Percentiles rank a stretch among this genome's conserved stretches.
These are phyloP conservation scores for Fusarium aywerte DNA, from an alignment of 2,329 filamentous ascomycete species.

Conservation along the genomic window DNA sequence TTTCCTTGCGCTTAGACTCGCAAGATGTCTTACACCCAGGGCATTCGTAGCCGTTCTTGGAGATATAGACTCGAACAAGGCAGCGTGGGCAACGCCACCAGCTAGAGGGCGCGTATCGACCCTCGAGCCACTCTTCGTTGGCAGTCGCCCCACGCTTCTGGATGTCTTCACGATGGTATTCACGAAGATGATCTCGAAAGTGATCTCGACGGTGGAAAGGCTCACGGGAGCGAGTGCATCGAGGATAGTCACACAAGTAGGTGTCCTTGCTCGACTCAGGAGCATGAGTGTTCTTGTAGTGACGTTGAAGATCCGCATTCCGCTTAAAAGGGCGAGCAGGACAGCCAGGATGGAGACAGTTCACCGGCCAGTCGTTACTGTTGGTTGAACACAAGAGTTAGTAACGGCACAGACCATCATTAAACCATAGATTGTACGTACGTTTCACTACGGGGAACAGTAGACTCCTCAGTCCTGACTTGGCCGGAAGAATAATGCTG, in stretches of 20 bases:
- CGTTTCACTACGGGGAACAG: constrained; percentile 25
- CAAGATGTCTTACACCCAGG: constrained; percentile 58
- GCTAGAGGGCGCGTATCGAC: constrained; percentile 51
- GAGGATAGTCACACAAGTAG: constrained; percentile 63
- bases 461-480: constrained; percentile 1
- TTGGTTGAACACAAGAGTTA: constrained; percentile 21
- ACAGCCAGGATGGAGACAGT: constrained; percentile 57
- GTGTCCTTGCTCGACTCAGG: constrained; percentile 55
- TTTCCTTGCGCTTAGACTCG: constrained; percentile 57
- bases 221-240: constrained; percentile 57
- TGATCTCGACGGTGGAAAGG: constrained; percentile 67
- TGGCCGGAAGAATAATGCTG: constrained; percentile 21
- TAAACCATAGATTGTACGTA: constrained; percentile 14
- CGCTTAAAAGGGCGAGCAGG: constrained; percentile 60
- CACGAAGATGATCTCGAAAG: constrained; percentile 66
- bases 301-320: constrained; percentile 65
- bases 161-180: constrained; percentile 66
- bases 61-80: constrained; percentile 58
- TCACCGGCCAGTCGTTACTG: constrained; percentile 50
- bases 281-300: constrained; percentile 62
- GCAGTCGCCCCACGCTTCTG: constrained; percentile 56
- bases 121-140: constrained; percentile 54
- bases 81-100: constrained; percentile 69
- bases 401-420: not conserved
- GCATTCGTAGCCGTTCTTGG: constrained; percentile 58